phyloP scores from a whole-genome alignment of 2,329 filamentous ascomycete species.

The Lasiodiplodia gonubiensis region DNA sequence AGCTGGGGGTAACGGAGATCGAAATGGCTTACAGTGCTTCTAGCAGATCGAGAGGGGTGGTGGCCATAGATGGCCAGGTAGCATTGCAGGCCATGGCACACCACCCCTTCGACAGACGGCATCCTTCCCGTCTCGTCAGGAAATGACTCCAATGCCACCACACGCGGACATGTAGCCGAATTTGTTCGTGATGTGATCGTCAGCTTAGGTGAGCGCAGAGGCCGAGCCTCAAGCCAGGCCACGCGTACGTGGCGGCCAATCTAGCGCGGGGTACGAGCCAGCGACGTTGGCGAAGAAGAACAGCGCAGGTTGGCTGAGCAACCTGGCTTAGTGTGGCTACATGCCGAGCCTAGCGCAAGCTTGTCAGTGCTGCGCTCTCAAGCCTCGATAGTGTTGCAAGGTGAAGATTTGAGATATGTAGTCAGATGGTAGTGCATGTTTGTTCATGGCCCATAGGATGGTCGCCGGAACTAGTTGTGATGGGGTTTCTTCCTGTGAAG shows the following conservation, averaged over 20 bases:
- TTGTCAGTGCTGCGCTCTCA: slow-evolving; percentile 17
- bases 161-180: slow-evolving; percentile 1
- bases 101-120: neutral
- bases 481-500: slow-evolving; percentile 57
- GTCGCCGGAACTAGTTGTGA: slow-evolving; percentile 62
- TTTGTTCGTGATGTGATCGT: neutral
- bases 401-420: slow-evolving; percentile 25
- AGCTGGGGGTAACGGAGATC: slow-evolving; percentile 25
- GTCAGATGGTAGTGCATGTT: slow-evolving; percentile 69
- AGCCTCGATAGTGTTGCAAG: neutral
- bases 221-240: slow-evolving; percentile 23
- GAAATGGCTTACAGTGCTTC: slow-evolving; percentile 4
- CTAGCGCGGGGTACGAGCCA: neutral
- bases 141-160: neutral
- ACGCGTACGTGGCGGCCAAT: slow-evolving; percentile 6
- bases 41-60: neutral
- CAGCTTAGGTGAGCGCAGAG: slow-evolving; percentile 18
- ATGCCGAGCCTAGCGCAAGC: neutral
- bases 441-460: slow-evolving; percentile 60
- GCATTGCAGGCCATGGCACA: neutral
- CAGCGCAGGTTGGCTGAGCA: neutral
- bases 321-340: neutral
- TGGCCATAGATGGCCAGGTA: neutral
- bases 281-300: neutral
- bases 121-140: neutral